Conservation (phyloP, 371 early-diverging fungal genomes). For the Catenaria anguillulae region DNA sequence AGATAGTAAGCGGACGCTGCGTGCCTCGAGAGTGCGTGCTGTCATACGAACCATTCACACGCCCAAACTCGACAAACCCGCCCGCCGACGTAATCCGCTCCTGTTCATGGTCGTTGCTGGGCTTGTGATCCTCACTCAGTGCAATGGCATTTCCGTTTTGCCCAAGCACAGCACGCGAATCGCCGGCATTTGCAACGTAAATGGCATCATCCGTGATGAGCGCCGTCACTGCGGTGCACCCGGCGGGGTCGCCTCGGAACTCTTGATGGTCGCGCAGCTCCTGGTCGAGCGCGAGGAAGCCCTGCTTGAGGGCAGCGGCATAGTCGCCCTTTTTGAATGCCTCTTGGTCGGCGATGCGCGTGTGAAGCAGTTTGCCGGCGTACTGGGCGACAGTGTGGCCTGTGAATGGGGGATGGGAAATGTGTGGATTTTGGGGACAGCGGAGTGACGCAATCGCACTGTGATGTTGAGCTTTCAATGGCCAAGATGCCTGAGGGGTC, state of each 20-base stretch:
- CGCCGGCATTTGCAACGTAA: slow-evolving; percentile 66
- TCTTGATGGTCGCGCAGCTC: slow-evolving; percentile 55
- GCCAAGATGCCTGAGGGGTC: no score
- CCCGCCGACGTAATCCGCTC: slow-evolving; percentile 73
- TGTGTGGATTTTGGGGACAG: no score
- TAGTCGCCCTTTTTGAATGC: slow-evolving; percentile 48
- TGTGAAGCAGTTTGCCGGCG: slow-evolving; percentile 57
- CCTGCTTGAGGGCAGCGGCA: slow-evolving; percentile 50
- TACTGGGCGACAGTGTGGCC: slow-evolving; percentile 68
- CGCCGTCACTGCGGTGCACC: slow-evolving; percentile 85
- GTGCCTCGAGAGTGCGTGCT: no score
- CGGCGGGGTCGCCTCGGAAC: slow-evolving; percentile 57
- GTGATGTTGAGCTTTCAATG: no score
- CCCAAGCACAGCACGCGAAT: slow-evolving; percentile 78
- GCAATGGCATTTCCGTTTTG: slow-evolving; percentile 50
- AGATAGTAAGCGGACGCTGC: no score
- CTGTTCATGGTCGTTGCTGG: slow-evolving; percentile 57
- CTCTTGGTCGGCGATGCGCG: slow-evolving; percentile 42
- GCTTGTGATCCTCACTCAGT: slow-evolving; percentile 90
- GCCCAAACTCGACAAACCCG: slow-evolving; percentile 85
- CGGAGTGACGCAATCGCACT: no score
- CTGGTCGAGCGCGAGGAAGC: slow-evolving; percentile 65
- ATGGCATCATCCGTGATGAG: slow-evolving; percentile 53
- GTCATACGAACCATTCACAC: slow-evolving; percentile 71
- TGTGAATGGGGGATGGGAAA: no score